Evolutionary conservation across 192 early-diverging fungal genomes (phyloP).

Genomic region (Phlyctochytrium bullatum): DNA sequence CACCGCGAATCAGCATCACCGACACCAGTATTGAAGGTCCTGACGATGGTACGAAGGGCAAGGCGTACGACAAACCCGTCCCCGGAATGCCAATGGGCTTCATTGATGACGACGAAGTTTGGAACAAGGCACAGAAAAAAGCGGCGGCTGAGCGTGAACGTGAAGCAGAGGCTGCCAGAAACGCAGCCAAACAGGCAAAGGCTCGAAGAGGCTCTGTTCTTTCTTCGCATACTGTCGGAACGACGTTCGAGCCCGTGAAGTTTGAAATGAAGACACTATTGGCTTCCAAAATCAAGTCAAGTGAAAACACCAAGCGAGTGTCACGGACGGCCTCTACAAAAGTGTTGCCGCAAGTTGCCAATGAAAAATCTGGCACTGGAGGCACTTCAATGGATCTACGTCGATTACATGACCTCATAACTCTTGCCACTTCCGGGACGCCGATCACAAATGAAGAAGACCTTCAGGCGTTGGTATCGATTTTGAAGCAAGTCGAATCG

Average conservation of each 20-base stretch:
- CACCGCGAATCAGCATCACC: not conserved
- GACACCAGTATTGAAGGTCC: not conserved
- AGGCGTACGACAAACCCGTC: not conserved
- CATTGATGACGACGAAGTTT: conserved; percentile 8
- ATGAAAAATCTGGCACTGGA: too few species aligned
- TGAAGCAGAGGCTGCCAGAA: not conserved
- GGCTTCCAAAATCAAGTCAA: too few species aligned
- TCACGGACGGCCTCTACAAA: too few species aligned
- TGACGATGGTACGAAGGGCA: not conserved
- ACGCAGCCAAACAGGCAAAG: not conserved
- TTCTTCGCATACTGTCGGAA: not conserved
- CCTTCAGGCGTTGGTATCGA: not conserved
- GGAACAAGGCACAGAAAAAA: conserved; percentile 2
- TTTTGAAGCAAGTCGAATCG: not conserved
- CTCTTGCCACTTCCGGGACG: too few species aligned
- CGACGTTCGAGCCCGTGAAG: not conserved
- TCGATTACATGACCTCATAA: too few species aligned
- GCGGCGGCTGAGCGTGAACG: not conserved
- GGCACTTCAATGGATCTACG: too few species aligned
- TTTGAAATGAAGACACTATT: not conserved
- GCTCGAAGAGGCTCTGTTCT: not conserved
- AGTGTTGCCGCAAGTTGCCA: too few species aligned
- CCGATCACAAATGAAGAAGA: too few species aligned
- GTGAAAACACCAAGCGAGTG: too few species aligned
- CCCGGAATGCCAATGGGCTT: conserved; percentile 17